Evolutionary conservation across 1,284 basidiomycete species (phyloP).

Genomic region (Melampsora medusae): DNA sequence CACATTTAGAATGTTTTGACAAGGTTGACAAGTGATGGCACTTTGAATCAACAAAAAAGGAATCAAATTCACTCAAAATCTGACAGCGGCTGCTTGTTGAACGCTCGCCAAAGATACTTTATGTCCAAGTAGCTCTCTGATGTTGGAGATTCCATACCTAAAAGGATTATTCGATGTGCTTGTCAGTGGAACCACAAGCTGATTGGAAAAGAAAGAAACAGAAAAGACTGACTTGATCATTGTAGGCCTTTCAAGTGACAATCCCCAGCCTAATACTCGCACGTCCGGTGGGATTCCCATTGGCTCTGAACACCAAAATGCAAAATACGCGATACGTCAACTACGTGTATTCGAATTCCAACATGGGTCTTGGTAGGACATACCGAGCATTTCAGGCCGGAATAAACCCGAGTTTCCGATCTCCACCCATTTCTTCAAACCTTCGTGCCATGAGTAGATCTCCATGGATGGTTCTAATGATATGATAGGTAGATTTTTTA

Average conservation of each 20-base stretch:
- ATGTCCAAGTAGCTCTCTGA: constrained; percentile 93
- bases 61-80: constrained; percentile 60
- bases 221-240: constrained; percentile 85
- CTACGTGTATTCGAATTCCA: no score
- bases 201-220: neutral
- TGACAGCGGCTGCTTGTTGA: constrained; percentile 82
- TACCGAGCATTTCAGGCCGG: constrained; percentile 88
- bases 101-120: constrained; percentile 87
- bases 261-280: constrained; percentile 94
- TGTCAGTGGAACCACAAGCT: neutral
- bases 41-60: neutral
- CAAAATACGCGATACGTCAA: neutral
- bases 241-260: constrained; percentile 92
- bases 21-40: neutral
- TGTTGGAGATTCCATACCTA: constrained; percentile 79
- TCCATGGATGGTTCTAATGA: constrained; percentile 88
- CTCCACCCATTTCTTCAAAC: constrained; percentile 93
- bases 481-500: neutral
- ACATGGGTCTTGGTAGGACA: neutral
- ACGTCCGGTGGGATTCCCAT: constrained; percentile 99
- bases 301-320: constrained; percentile 62
- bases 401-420: constrained; percentile 93
- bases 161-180: constrained; percentile 57
- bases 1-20: no score
- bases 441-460: constrained; percentile 97